A percentile compares a stretch with the other conserved stretches of the same genome.
Conservation (phyloP, 768 basidiomycete genomes). For the Leccinum sublutescens region DNA sequence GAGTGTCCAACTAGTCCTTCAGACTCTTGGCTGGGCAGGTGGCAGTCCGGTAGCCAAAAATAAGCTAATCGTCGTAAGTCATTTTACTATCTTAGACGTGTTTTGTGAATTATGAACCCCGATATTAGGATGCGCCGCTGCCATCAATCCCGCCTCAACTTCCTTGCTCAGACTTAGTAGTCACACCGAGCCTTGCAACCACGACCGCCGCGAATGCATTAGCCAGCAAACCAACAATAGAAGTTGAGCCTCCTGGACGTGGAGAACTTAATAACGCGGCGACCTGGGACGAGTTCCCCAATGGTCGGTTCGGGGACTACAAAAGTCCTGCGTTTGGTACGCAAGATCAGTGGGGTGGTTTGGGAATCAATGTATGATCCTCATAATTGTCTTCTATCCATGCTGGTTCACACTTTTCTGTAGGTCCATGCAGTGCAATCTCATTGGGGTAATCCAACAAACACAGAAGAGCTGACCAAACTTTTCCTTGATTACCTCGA, state of each 20-base stretch:
- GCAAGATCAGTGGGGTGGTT: constrained; percentile 75
- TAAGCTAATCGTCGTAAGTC: constrained; percentile 61
- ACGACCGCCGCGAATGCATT: constrained; percentile 59
- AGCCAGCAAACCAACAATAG: constrained; percentile 44
- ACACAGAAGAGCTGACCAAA: constrained; percentile 64
- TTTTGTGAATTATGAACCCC: constrained; percentile 4
- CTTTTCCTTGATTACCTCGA: constrained; percentile 83
- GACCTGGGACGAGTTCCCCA: constrained; percentile 95
- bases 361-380: constrained; percentile 51
- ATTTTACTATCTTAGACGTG: constrained; percentile 10
- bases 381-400: not conserved
- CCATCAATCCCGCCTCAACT: constrained; percentile 29
- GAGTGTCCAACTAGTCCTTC: constrained; percentile 84
- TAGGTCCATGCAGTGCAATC: constrained; percentile 62
- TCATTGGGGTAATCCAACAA: constrained; percentile 72
- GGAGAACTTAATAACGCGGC: constrained; percentile 77
- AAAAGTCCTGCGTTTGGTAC: constrained; percentile 94
- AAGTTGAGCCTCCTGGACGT: constrained; percentile 55
- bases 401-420: not conserved
- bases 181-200: constrained; percentile 66
- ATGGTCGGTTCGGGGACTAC: constrained; percentile 96
- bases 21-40: constrained; percentile 72
- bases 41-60: constrained; percentile 47
- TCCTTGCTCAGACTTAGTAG: constrained; percentile 40
- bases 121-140: constrained; percentile 41